phyloP scores from a whole-genome alignment of 148 eudicot genomes.

The Selenicereus undatus region DNA sequence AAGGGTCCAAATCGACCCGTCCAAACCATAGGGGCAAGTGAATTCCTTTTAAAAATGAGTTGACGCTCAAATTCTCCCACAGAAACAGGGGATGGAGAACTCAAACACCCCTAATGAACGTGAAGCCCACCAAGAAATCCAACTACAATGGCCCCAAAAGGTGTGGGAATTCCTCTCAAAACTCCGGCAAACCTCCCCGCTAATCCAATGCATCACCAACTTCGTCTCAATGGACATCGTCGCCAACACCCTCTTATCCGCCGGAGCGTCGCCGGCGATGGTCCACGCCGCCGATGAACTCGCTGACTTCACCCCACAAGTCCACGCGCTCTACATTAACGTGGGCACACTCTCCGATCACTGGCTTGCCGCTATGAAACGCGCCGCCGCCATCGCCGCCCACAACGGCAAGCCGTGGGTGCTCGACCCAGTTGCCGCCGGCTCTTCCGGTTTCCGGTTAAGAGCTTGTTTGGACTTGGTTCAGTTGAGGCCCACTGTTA shows the following conservation, averaged over 20 bases:
- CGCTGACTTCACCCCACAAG: conserved; percentile 62
- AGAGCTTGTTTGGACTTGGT: conserved; percentile 72
- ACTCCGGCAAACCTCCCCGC: conserved; percentile 14
- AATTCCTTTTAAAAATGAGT: too few species aligned
- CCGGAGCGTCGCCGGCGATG: conserved; percentile 32
- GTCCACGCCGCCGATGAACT: conserved; percentile 12
- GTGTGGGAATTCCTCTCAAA: conserved; percentile 17
- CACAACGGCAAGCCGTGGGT: conserved; percentile 62
- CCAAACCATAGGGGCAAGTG: too few species aligned
- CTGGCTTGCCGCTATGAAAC: conserved; percentile 71
- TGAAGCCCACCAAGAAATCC: neutral
- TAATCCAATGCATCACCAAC: conserved; percentile 36
- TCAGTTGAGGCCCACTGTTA: conserved; percentile 55
- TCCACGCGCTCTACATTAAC: conserved; percentile 56
- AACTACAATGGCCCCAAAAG: conserved; percentile 15
- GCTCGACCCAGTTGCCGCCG: conserved; percentile 92
- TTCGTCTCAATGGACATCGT: conserved; percentile 29
- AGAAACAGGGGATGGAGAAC: neutral
- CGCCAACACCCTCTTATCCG: conserved; percentile 27
- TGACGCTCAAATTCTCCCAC: too few species aligned
- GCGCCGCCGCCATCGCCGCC: conserved; percentile 49
- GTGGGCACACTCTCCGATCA: conserved; percentile 66
- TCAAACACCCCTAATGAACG: neutral
- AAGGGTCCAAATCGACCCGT: too few species aligned
- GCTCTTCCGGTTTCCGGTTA: conserved; percentile 62